These are phyloP conservation scores for Huntiella abstrusa DNA, from an alignment of 2,329 filamentous ascomycete genomes.

Conservation along the genomic window DNA sequence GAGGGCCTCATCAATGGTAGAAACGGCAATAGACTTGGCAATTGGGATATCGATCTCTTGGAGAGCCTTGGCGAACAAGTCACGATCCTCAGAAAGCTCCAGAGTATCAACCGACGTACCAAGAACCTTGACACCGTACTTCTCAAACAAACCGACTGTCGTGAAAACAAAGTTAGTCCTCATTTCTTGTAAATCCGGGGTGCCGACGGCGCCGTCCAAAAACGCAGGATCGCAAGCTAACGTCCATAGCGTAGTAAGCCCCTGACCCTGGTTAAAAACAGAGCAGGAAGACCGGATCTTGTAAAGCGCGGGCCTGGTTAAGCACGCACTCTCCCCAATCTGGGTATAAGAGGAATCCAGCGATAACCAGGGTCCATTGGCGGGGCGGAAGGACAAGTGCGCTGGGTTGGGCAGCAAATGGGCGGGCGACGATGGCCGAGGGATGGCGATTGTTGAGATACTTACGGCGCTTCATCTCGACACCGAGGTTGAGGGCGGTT, in stretches of 20 bases:
- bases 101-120: slow-evolving; percentile 89
- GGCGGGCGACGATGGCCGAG: background rate
- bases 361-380: no score
- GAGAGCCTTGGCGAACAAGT: slow-evolving; percentile 85
- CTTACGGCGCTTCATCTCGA: slow-evolving; percentile 71
- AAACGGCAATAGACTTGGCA: slow-evolving; percentile 84
- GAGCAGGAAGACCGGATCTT: background rate
- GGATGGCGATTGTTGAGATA: background rate
- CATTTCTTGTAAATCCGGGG: no score
- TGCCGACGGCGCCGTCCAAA: no score
- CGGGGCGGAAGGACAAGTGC: no score
- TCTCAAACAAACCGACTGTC: slow-evolving; percentile 66
- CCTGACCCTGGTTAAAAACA: no score
- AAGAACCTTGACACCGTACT: slow-evolving; percentile 86
- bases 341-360: no score
- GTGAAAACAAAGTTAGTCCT: no score
- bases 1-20: slow-evolving; percentile 79
- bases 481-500: slow-evolving; percentile 89
- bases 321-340: no score
- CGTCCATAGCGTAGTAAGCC: no score
- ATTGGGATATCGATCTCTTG: slow-evolving; percentile 97
- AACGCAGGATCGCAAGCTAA: no score
- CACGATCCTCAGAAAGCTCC: slow-evolving; percentile 73
- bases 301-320: no score
- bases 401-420: background rate